Evolutionary conservation across 2,329 filamentous ascomycete genomes (phyloP).

Genomic region (Ophiostoma piceae): DNA sequence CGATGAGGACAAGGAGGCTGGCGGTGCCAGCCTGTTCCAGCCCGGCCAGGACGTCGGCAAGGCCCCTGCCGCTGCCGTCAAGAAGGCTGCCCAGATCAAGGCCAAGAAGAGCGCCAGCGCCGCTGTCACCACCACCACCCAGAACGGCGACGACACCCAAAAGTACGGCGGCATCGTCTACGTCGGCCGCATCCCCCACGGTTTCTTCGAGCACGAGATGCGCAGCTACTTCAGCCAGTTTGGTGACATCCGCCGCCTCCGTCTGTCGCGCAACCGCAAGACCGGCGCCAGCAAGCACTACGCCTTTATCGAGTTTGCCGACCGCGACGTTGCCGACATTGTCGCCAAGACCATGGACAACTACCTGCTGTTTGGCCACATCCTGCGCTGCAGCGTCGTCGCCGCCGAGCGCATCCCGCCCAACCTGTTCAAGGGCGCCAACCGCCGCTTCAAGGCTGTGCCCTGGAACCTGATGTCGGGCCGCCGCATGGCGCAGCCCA

Average conservation of each 20-base stretch:
- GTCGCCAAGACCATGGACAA: conserved; percentile 96
- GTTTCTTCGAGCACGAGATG: conserved; percentile 98
- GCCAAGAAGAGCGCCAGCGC: background rate
- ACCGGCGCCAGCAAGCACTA: conserved; percentile 91
- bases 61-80: conserved; percentile 22
- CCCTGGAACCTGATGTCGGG: conserved; percentile 86
- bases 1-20: conserved; percentile 18
- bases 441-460: conserved; percentile 77
- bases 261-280: conserved; percentile 85
- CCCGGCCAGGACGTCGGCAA: conserved; percentile 28
- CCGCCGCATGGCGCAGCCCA: conserved; percentile 65
- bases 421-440: conserved; percentile 83
- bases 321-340: conserved; percentile 74
- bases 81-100: conserved; percentile 16
- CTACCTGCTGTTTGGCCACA: conserved; percentile 91
- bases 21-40: conserved; percentile 27
- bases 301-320: conserved; percentile 86
- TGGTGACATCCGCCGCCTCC: conserved; percentile 69
- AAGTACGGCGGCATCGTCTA: conserved; percentile 69
- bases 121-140: background rate
- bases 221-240: conserved; percentile 91
- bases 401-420: conserved; percentile 72
- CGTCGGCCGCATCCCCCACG: conserved; percentile 62
- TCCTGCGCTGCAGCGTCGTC: conserved; percentile 70
- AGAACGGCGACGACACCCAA: background rate